Evolutionary conservation across 75 land plant genomes (phyloP), one percentile per base, ranked within the genome.

Genomic region (Ceratopteris richardii): DNA sequence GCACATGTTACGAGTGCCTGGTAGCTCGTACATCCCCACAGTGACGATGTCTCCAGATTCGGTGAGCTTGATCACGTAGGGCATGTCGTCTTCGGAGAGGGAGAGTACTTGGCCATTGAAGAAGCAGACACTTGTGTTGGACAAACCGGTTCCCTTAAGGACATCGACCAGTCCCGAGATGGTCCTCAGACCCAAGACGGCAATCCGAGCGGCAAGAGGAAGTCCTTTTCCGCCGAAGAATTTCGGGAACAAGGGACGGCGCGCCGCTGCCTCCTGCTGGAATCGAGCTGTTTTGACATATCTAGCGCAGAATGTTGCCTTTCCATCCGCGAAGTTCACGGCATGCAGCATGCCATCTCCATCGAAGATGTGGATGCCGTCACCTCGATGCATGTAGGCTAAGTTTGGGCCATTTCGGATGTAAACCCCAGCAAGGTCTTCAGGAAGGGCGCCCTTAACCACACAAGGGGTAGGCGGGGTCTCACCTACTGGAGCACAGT

Each of bases 261-360:
- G 77, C 0, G 57, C 72, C 0, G 30, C 41, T 0, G 41, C 47
- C 67, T 89, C 95, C 2, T 65, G 47, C 56, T 21, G 25, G 60
- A 58, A 85, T 60, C 77, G 81, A 51, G 72, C 54, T 0, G 96
- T 90, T 27, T 44, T 60, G 43, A 81, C 83, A 67, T 51, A 90
- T 14, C 87, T 80, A 59, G 81, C 77, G 54, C 82, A 86, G 25
- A 80, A 63, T 0, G 61, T 73, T 31, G 82, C 91, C 0, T 17
- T 22, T 24, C 82, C 77, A 28, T 52, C 58, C 43, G 12, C 13
- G 19, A 64, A 6, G 62, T 18, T 43, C 21, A 80, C 76, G 44
- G 81, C 58, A 70, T 88, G 94, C 30, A 88, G 72, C 94, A 88
- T 88, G 33, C 94, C 94, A 29, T 88, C 85, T 12, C 95, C 95